A percentile compares a stretch with the other conserved stretches of the same genome.
These are phyloP conservation scores for Tetrahymena elliotti DNA, from an alignment of 73 alveolate genomes.

Conservation along the genomic window DNA sequence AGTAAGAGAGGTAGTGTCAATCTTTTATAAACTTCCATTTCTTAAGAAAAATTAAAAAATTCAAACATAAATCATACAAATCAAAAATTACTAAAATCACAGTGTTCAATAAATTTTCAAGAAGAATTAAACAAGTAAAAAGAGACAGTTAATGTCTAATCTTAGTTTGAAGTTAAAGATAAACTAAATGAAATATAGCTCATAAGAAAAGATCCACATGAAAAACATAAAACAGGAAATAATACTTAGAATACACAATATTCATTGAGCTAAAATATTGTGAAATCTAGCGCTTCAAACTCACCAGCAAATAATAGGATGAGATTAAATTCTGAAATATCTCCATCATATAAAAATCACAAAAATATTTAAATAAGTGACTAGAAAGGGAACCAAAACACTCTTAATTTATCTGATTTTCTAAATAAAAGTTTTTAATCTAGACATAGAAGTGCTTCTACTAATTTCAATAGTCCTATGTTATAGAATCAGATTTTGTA, in stretches of 20 bases:
- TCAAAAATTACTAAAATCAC: background rate
- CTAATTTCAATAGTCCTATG: background rate
- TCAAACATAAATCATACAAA: background rate
- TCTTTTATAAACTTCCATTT: background rate
- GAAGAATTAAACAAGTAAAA: background rate
- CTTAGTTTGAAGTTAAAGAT: background rate
- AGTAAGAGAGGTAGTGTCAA: background rate
- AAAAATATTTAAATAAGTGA: background rate
- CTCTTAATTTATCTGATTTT: background rate
- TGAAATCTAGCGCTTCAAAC: background rate
- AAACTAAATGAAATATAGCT: background rate
- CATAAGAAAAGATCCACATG: background rate
- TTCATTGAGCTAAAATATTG: background rate
- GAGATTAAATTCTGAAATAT: background rate
- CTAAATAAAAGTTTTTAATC: background rate
- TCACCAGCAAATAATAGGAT: background rate
- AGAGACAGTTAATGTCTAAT: background rate
- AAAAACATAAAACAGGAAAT: background rate
- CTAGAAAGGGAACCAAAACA: background rate
- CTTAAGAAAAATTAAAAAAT: background rate
- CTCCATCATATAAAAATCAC: background rate
- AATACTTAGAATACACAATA: background rate
- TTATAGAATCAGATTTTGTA: background rate
- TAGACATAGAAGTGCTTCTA: background rate
- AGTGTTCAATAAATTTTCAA: background rate